Evolutionary conservation across 331 rosid species (phyloP).

Genomic region (Pyrus hybrid): DNA sequence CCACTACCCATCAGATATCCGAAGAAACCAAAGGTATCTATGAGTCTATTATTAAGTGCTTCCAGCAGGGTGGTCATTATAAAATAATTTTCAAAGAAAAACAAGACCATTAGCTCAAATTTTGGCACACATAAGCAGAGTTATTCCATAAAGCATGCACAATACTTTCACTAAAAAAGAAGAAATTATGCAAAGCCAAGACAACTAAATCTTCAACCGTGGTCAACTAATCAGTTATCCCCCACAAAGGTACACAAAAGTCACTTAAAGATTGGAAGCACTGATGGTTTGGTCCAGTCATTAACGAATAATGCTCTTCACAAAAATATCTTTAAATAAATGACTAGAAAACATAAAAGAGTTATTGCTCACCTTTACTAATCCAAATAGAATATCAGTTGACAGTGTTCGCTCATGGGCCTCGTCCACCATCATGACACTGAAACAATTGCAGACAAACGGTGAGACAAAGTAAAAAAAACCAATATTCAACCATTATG

Average conservation of each 20-base stretch:
- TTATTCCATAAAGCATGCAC: not conserved
- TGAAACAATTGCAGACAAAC: conserved; percentile 27
- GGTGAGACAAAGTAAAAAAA: conserved; percentile 12
- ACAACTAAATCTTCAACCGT: not conserved
- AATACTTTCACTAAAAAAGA: too few species aligned
- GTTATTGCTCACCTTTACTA: conserved; percentile 65
- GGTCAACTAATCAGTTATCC: too few species aligned
- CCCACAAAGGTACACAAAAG: too few species aligned
- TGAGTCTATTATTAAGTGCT: not conserved
- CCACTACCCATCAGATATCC: not conserved
- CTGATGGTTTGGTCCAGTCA: not conserved
- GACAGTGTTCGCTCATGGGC: conserved; percentile 99
- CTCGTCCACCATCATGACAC: conserved; percentile 99
- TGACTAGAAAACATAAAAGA: not conserved
- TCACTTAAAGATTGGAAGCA: too few species aligned
- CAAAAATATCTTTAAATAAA: too few species aligned
- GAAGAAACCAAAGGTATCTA: not conserved
- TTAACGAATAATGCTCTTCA: not conserved
- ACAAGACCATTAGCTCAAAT: not conserved
- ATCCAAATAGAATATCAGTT: conserved; percentile 88
- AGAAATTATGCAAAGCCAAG: not conserved
- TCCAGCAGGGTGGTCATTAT: not conserved
- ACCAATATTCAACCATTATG: conserved; percentile 17
- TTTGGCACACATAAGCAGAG: not conserved
- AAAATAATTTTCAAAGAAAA: conserved; percentile 13